phyloP scores from a whole-genome alignment of 208 protist genomes.

The Leishmania turanica region DNA sequence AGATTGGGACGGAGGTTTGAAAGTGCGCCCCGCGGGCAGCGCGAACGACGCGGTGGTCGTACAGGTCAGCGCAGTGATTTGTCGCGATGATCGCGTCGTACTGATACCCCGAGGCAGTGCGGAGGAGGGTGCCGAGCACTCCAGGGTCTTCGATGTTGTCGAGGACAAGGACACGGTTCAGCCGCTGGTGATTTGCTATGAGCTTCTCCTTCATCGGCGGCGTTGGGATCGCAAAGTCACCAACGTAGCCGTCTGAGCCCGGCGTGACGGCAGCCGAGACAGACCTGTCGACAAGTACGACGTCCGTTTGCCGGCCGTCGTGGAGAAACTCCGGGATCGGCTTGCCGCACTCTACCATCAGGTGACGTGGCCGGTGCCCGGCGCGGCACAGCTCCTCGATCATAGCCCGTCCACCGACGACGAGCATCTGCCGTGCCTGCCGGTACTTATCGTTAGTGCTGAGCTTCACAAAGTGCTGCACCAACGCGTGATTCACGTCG shows the following conservation, averaged over 20 bases:
- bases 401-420: conserved; percentile 75
- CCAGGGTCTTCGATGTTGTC: conserved; percentile 91
- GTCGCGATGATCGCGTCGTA: conserved; percentile 88
- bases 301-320: conserved; percentile 37
- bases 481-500: conserved; percentile 63
- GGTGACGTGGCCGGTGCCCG: conserved; percentile 62
- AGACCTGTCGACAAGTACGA: conserved; percentile 61
- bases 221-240: conserved; percentile 84
- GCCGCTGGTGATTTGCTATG: conserved; percentile 84
- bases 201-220: conserved; percentile 84
- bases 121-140: conserved; percentile 76
- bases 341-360: conserved; percentile 66
- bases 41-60: conserved; percentile 87
- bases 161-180: conserved; percentile 86
- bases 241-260: conserved; percentile 89
- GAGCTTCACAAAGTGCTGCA: conserved; percentile 84
- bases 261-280: conserved; percentile 56
- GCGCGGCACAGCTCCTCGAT: conserved; percentile 83
- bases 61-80: conserved; percentile 90
- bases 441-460: conserved; percentile 79
- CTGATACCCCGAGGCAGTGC: conserved; percentile 80
- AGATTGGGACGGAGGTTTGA: conserved; percentile 80
- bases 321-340: conserved; percentile 62
- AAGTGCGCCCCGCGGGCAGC: conserved; percentile 89
- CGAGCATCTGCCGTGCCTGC: conserved; percentile 67